phyloP scores from a whole-genome alignment of 2,329 filamentous ascomycete genomes.

The Curvularia lunata region DNA sequence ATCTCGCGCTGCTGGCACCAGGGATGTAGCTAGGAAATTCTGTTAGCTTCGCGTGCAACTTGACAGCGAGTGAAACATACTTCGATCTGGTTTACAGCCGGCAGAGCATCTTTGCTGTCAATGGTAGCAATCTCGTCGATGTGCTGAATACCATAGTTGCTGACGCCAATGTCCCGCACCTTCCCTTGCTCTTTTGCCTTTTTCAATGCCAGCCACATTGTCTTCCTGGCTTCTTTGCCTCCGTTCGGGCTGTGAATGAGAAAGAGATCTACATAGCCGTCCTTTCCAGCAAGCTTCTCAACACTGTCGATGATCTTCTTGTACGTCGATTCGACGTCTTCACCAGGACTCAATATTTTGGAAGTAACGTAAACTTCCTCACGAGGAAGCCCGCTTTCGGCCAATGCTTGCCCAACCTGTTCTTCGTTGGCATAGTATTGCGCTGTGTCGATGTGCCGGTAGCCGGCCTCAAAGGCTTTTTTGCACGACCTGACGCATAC shows the following conservation, averaged over 20 bases:
- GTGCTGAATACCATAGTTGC: conserved; percentile 72
- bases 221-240: conserved; percentile 62
- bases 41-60: conserved; percentile 2
- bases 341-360: conserved; percentile 66
- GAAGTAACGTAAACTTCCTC: conserved; percentile 72
- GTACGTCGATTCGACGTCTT: conserved; percentile 65
- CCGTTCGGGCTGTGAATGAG: conserved; percentile 70
- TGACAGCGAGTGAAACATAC: conserved; percentile 51
- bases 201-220: conserved; percentile 72
- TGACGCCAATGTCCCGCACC: conserved; percentile 71
- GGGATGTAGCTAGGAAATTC: conserved; percentile 66
- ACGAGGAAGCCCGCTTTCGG: conserved; percentile 61
- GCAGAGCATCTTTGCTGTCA: conserved; percentile 68
- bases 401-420: conserved; percentile 70
- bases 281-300: conserved; percentile 60
- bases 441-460: conserved; percentile 71
- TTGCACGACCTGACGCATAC: conserved; percentile 65
- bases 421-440: conserved; percentile 74
- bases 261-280: conserved; percentile 74
- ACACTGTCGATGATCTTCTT: conserved; percentile 66
- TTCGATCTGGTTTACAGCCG: conserved; percentile 77
- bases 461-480: conserved; percentile 63
- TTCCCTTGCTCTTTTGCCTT: conserved; percentile 65
- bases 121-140: conserved; percentile 72
- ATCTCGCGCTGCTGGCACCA: conserved; percentile 71